phyloP scores from a whole-genome alignment of 352 stramenopile genomes.

The Globisporangium iwayamae region DNA sequence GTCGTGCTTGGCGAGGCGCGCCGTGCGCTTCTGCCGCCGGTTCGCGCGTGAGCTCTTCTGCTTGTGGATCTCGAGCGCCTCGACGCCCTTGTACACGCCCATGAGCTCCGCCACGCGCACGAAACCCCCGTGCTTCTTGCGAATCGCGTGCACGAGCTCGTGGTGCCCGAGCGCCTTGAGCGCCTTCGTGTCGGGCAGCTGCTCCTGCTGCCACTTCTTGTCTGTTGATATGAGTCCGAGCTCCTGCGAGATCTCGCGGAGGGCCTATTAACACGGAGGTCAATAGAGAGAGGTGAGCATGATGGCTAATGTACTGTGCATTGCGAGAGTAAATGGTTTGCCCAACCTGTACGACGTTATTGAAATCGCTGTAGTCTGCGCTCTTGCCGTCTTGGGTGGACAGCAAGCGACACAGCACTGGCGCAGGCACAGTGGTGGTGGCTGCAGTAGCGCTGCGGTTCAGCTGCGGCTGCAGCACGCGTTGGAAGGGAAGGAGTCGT shows the following conservation, averaged over 20 bases:
- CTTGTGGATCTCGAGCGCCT: slow-evolving; percentile 62
- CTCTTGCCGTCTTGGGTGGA: background rate
- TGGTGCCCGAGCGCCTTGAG: slow-evolving; percentile 67
- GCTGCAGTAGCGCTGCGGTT: background rate
- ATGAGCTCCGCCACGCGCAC: slow-evolving; percentile 57
- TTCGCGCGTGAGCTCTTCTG: slow-evolving; percentile 61
- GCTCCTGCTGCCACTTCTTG: background rate
- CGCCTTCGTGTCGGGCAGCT: slow-evolving; percentile 63
- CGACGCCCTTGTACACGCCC: slow-evolving; percentile 30
- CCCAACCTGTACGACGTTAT: slow-evolving; percentile 58
- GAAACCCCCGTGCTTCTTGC: slow-evolving; percentile 81
- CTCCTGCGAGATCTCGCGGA: slow-evolving; percentile 54
- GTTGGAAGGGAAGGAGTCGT: slow-evolving; percentile 16
- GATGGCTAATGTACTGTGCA: background rate
- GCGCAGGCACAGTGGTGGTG: background rate
- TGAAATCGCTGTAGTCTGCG: slow-evolving; percentile 55
- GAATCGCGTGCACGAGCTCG: slow-evolving; percentile 65
- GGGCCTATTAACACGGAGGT: slow-evolving; percentile 28
- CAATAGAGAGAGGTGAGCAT: background rate
- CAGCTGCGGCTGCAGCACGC: slow-evolving; percentile 1
- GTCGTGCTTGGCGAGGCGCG: slow-evolving; percentile 55
- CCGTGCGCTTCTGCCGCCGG: slow-evolving; percentile 52
- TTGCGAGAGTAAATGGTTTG: background rate
- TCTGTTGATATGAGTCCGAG: slow-evolving; percentile 29
- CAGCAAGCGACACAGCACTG: background rate